Conservation (phyloP, 2,329 filamentous ascomycete genomes). For the Pezizomycotina sp. region DNA sequence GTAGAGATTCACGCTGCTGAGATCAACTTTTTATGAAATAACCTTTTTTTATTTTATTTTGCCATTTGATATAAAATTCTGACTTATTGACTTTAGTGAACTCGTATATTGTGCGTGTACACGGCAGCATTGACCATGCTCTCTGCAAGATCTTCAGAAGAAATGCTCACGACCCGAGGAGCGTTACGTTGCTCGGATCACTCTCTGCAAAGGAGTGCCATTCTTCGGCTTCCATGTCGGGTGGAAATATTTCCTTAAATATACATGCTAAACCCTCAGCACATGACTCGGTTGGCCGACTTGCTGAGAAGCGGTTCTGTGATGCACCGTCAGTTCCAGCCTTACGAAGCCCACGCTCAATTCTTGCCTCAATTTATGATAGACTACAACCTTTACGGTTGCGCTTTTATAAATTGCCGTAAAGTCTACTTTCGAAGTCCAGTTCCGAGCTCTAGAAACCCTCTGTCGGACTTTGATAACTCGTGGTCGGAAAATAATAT, state of each 20-base stretch:
- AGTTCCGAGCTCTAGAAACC: slow-evolving; percentile 51
- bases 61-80: slow-evolving; percentile 8
- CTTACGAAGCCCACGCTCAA: slow-evolving; percentile 85
- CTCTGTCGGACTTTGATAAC: slow-evolving; percentile 46
- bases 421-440: slow-evolving; percentile 59
- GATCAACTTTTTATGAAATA: slow-evolving; percentile 1
- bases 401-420: slow-evolving; percentile 61
- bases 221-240: slow-evolving; percentile 95
- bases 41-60: background rate
- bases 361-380: slow-evolving; percentile 95
- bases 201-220: slow-evolving; percentile 76
- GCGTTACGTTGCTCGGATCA: slow-evolving; percentile 76
- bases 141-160: slow-evolving; percentile 70
- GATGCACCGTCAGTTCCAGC: slow-evolving; percentile 68
- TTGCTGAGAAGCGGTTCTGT: slow-evolving; percentile 76
- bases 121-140: slow-evolving; percentile 79
- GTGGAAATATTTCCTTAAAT: slow-evolving; percentile 78
- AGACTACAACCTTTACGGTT: slow-evolving; percentile 94
- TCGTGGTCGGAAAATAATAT: slow-evolving; percentile 70
- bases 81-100: slow-evolving; percentile 38
- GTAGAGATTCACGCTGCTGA: background rate
- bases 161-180: slow-evolving; percentile 50
- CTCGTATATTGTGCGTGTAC: slow-evolving; percentile 58
- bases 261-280: slow-evolving; percentile 72
- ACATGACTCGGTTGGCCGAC: slow-evolving; percentile 77